Evolutionary conservation across 225 moss, liverwort and hornwort species (phyloP).

Genomic region (Asterella californica): DNA sequence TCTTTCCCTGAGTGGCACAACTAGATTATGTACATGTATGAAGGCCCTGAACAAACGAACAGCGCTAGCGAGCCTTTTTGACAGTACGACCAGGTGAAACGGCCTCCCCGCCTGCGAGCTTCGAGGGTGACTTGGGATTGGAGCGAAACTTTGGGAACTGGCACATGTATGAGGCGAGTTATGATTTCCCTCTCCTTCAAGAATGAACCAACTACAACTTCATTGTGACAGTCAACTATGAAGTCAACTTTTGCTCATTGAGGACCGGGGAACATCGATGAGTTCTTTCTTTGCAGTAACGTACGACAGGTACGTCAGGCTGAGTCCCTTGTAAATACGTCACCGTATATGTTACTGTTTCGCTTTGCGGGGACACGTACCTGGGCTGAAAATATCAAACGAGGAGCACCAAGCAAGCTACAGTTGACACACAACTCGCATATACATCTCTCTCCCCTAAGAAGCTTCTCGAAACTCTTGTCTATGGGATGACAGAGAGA

Average conservation of each 20-base stretch:
- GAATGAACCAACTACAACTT: background rate
- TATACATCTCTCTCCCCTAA: too few species aligned
- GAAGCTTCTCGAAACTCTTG: too few species aligned
- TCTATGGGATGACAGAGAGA: too few species aligned
- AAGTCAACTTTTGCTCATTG: background rate
- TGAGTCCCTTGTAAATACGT: background rate
- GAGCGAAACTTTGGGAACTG: background rate
- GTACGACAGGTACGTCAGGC: background rate
- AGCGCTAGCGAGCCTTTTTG: background rate
- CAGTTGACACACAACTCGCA: too few species aligned
- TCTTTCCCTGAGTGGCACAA: too few species aligned
- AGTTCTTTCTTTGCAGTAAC: background rate
- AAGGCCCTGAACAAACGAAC: background rate
- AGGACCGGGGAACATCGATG: background rate
- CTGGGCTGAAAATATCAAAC: background rate
- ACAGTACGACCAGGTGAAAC: background rate
- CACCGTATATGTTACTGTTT: background rate
- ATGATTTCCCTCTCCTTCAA: too few species aligned
- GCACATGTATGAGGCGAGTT: background rate
- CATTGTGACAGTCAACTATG: background rate
- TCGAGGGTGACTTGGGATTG: background rate
- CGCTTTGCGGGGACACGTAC: background rate
- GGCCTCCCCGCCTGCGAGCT: background rate
- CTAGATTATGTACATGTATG: background rate
- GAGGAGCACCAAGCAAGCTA: background rate